Evolutionary conservation across 768 basidiomycete species (phyloP).

Genomic region (Thelephora ganbajun): DNA sequence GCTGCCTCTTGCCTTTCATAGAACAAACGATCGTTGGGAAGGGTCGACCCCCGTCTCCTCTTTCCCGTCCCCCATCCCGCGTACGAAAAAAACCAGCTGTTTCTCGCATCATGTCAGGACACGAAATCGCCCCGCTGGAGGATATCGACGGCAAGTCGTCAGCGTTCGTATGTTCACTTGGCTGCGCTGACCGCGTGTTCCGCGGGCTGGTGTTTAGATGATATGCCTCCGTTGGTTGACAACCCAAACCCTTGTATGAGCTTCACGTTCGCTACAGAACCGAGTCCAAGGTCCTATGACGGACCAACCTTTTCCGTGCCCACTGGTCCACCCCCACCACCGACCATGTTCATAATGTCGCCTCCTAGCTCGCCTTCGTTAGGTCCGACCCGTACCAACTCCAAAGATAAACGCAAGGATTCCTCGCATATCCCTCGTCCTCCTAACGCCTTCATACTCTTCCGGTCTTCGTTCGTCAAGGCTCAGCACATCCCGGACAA

Average conservation of each 20-base stretch:
- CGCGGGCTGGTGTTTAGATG: constrained; percentile 14
- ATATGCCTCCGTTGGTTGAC: constrained; percentile 31
- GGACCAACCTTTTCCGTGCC: constrained; percentile 15
- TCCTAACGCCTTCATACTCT: constrained; percentile 79
- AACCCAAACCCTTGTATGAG: constrained; percentile 34
- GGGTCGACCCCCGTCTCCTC: background rate
- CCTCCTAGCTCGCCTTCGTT: constrained; percentile 14
- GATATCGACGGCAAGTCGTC: constrained; percentile 24
- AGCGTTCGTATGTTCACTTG: constrained; percentile 9
- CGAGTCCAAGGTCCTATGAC: constrained; percentile 27
- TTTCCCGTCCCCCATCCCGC: background rate
- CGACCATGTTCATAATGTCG: constrained; percentile 11
- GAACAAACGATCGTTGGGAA: background rate
- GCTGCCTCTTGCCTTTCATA: background rate
- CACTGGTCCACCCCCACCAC: constrained; percentile 1
- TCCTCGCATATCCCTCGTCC: constrained; percentile 71
- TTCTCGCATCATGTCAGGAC: constrained; percentile 14
- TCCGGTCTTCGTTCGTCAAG: constrained; percentile 65
- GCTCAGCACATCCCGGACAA: constrained; percentile 61
- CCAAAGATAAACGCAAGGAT: constrained; percentile 51
- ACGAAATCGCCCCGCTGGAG: constrained; percentile 15
- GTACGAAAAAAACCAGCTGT: constrained; percentile 1
- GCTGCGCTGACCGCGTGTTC: constrained; percentile 1
- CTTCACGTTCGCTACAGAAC: constrained; percentile 51
- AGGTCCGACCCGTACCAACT: constrained; percentile 22